Conservation (phyloP, 2,329 filamentous ascomycete genomes). For the Aspergillus quadricinctus region DNA sequence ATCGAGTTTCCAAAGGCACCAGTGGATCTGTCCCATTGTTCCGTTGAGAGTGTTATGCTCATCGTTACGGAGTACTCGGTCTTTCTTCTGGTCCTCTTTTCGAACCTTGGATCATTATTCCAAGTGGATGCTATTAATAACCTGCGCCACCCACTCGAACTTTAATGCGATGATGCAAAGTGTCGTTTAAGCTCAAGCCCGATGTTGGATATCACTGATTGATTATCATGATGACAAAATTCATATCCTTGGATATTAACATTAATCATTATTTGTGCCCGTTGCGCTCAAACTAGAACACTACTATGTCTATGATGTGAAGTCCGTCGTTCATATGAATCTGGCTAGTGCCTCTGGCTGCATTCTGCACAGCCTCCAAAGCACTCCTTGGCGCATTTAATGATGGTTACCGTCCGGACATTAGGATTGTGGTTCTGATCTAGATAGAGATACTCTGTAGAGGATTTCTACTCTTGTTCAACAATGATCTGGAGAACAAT, state of each 20-base stretch:
- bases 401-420: background rate
- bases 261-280: background rate
- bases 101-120: background rate
- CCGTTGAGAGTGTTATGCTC: background rate
- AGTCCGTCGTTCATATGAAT: background rate
- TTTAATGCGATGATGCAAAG: background rate
- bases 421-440: background rate
- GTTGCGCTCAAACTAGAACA: background rate
- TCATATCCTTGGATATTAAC: background rate
- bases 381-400: background rate
- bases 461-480: background rate
- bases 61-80: background rate
- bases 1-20: conserved; percentile 1
- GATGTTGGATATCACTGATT: background rate
- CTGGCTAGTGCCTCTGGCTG: background rate
- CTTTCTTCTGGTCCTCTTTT: background rate
- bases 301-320: background rate
- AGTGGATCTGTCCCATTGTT: background rate
- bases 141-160: conserved; percentile 4
- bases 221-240: background rate
- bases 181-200: background rate
- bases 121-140: conserved; percentile 5
- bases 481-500: background rate
- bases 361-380: background rate
- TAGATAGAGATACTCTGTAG: no score